Conservation (phyloP, 2,329 filamentous ascomycete species). For the Fusarium ambrosium region DNA sequence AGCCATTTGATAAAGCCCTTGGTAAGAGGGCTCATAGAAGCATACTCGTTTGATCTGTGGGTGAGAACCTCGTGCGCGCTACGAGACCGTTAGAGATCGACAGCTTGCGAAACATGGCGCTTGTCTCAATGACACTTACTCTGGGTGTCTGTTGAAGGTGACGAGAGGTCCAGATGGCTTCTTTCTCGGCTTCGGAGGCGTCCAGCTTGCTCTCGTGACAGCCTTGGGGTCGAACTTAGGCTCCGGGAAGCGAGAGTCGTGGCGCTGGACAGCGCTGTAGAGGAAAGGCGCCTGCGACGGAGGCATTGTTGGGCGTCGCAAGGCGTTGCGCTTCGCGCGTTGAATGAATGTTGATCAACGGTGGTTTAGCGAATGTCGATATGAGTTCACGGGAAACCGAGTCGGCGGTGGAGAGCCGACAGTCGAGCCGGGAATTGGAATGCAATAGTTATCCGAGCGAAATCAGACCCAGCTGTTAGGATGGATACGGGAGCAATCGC, state of each 20-base stretch:
- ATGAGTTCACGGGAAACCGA: conserved; percentile 15
- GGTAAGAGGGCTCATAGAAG: conserved; percentile 76
- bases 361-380: conserved; percentile 19
- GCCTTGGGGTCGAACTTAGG: conserved; percentile 87
- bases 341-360: conserved; percentile 11
- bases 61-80: conserved; percentile 74
- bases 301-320: conserved; percentile 42
- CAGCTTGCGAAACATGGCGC: conserved; percentile 10
- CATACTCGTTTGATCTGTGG: conserved; percentile 71
- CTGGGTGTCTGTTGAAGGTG: conserved; percentile 87
- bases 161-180: conserved; percentile 82
- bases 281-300: conserved; percentile 72
- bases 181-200: conserved; percentile 70
- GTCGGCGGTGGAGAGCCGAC: conserved; percentile 12
- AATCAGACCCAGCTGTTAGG: conserved; percentile 14
- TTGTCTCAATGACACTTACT: conserved; percentile 66
- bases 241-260: conserved; percentile 67
- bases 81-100: conserved; percentile 2
- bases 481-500: conserved; percentile 23
- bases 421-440: conserved; percentile 16
- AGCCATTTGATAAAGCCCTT: conserved; percentile 79
- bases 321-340: conserved; percentile 26
- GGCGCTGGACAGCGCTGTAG: conserved; percentile 70
- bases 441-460: conserved; percentile 37
- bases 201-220: conserved; percentile 83